These are phyloP conservation scores for Erucastrum elatum DNA, from an alignment of 345 rosid species.

Conservation along the genomic window DNA sequence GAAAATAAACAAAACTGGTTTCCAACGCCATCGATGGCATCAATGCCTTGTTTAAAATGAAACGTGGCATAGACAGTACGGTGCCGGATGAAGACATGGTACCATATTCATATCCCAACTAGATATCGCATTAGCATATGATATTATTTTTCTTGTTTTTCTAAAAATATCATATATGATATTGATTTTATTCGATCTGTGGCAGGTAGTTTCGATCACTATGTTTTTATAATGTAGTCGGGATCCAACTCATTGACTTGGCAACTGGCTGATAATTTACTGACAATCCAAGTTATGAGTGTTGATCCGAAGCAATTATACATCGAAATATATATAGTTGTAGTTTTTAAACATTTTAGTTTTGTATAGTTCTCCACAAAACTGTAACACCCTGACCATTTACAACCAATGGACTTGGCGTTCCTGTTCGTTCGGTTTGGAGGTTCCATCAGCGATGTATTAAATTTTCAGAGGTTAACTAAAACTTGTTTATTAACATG, in stretches of 20 bases:
- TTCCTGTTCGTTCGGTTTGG: no score
- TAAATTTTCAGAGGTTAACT: no score
- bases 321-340: not conserved
- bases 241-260: slow-evolving; percentile 24
- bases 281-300: not conserved
- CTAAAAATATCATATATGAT: not conserved
- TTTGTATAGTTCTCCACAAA: not conserved
- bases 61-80: slow-evolving; percentile 29
- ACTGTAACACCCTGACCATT: no score
- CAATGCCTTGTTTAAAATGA: slow-evolving; percentile 19
- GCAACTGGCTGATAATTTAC: slow-evolving; percentile 22
- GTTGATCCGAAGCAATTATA: not conserved
- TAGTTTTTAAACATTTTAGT: not conserved
- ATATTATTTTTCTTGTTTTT: not conserved
- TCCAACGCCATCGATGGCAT: slow-evolving; percentile 22
- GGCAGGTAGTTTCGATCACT: slow-evolving; percentile 11
- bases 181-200: slow-evolving; percentile 10
- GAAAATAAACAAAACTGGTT: not conserved
- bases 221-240: not conserved
- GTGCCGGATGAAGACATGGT: slow-evolving; percentile 28
- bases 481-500: no score
- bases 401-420: no score
- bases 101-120: slow-evolving; percentile 14
- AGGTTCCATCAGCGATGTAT: no score
- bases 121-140: slow-evolving; percentile 6